Percentiles rank a stretch among this genome's conserved stretches.
phyloP scores from a whole-genome alignment of 2,329 filamentous ascomycete species.

The Neofusicoccum parvum region DNA sequence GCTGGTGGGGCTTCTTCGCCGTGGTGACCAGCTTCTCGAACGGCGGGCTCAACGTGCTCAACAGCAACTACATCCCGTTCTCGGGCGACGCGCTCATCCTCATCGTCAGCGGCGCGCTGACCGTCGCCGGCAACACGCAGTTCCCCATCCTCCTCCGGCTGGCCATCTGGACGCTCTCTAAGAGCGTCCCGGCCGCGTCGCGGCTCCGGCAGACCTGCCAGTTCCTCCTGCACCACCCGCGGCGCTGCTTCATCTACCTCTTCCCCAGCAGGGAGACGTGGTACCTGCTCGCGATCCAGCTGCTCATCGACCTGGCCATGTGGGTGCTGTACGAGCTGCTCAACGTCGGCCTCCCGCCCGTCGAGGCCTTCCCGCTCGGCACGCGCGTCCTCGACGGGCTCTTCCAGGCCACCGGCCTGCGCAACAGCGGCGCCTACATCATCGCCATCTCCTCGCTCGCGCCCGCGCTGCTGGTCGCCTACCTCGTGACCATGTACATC shows the following conservation, averaged over 20 bases:
- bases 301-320: slow-evolving; percentile 63
- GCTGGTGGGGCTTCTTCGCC: slow-evolving; percentile 34
- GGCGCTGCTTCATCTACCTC: slow-evolving; percentile 64
- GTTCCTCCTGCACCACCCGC: slow-evolving; percentile 40
- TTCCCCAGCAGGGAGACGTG: slow-evolving; percentile 67
- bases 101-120: slow-evolving; percentile 26
- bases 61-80: slow-evolving; percentile 41
- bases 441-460: slow-evolving; percentile 59
- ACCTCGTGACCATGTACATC: slow-evolving; percentile 69
- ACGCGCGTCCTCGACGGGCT: slow-evolving; percentile 64
- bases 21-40: slow-evolving; percentile 34
- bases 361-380: slow-evolving; percentile 55
- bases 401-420: slow-evolving; percentile 64
- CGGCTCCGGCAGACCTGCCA: slow-evolving; percentile 37
- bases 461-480: slow-evolving; percentile 62
- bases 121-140: slow-evolving; percentile 67
- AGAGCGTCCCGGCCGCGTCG: slow-evolving; percentile 21
- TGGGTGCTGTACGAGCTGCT: slow-evolving; percentile 69
- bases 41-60: slow-evolving; percentile 36
- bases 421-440: slow-evolving; percentile 68
- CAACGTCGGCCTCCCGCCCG: slow-evolving; percentile 62
- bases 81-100: slow-evolving; percentile 47
- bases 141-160: slow-evolving; percentile 66
- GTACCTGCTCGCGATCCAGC: slow-evolving; percentile 65
- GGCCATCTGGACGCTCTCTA: slow-evolving; percentile 57